Evolutionary conservation across 148 eudicot genomes (phyloP).

Genomic region (Pouteria glomerata): DNA sequence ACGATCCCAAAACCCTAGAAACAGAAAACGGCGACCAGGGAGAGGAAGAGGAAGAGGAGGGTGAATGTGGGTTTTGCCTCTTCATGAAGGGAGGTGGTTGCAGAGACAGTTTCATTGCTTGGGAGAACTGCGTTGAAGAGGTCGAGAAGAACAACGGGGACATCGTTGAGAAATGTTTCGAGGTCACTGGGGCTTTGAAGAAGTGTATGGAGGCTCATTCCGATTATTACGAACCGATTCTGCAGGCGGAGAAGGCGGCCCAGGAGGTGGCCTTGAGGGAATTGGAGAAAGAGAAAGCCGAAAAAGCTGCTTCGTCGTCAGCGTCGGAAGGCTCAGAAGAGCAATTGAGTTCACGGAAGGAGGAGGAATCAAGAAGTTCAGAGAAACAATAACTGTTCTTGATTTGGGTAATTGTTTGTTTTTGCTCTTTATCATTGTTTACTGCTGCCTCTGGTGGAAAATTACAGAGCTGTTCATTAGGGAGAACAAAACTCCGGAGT

Average conservation of each 20-base stretch:
- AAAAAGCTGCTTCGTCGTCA: background rate
- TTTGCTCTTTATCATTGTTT: too few species aligned
- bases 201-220: slow-evolving; percentile 57
- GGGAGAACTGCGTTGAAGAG: slow-evolving; percentile 52
- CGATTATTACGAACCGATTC: slow-evolving; percentile 44
- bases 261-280: slow-evolving; percentile 35
- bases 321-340: too few species aligned
- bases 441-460: too few species aligned
- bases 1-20: background rate
- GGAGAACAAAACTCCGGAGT: background rate
- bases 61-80: slow-evolving; percentile 62
- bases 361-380: too few species aligned
- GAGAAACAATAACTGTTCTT: background rate
- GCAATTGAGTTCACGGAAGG: too few species aligned
- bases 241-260: slow-evolving; percentile 46
- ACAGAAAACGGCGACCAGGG: slow-evolving; percentile 11
- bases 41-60: slow-evolving; percentile 26
- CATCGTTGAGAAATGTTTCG: slow-evolving; percentile 45
- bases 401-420: background rate
- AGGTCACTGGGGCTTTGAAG: slow-evolving; percentile 43
- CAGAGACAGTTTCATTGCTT: slow-evolving; percentile 37
- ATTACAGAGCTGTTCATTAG: background rate
- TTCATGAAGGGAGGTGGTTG: slow-evolving; percentile 69
- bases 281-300: slow-evolving; percentile 20
- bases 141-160: slow-evolving; percentile 43